phyloP scores from a whole-genome alignment of 306 rosid genomes.

The Pyrus bretschneideri region DNA sequence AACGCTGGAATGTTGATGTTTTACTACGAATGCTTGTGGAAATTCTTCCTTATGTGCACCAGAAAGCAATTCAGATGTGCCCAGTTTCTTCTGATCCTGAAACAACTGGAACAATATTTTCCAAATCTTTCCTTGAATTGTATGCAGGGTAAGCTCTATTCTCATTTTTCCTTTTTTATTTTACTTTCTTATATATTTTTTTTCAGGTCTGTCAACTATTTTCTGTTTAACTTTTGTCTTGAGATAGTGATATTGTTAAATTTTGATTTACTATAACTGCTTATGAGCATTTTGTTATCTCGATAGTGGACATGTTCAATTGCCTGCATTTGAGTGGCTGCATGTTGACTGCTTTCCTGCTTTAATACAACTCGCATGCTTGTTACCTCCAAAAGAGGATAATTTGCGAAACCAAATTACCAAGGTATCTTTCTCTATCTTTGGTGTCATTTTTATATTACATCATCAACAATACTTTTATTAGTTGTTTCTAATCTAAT shows the following conservation, averaged over 20 bases:
- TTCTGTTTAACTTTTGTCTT: slow-evolving; percentile 9
- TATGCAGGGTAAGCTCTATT: slow-evolving; percentile 61
- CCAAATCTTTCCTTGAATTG: slow-evolving; percentile 67
- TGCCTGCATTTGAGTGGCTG: slow-evolving; percentile 93
- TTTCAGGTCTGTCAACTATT: background rate
- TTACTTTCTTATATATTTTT: background rate
- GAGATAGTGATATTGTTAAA: slow-evolving; percentile 11
- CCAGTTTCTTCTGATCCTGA: slow-evolving; percentile 61
- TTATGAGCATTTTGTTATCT: slow-evolving; percentile 26
- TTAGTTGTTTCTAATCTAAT: slow-evolving; percentile 21
- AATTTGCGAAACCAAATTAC: slow-evolving; percentile 66
- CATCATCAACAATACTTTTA: slow-evolving; percentile 10
- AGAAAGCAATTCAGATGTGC: slow-evolving; percentile 64
- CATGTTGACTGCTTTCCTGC: slow-evolving; percentile 84
- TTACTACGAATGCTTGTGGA: slow-evolving; percentile 65
- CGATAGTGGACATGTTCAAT: slow-evolving; percentile 66
- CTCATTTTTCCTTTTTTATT: background rate
- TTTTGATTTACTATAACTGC: slow-evolving; percentile 20
- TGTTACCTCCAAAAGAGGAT: slow-evolving; percentile 90
- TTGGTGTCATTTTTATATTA: background rate
- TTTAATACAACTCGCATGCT: slow-evolving; percentile 73
- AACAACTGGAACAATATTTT: slow-evolving; percentile 42
- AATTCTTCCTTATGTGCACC: slow-evolving; percentile 60
- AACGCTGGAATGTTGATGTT: slow-evolving; percentile 90
- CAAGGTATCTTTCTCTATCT: slow-evolving; percentile 41